Base-by-base conservation (phyloP, 441 rosid species). In the Lepidium campestre region DNA sequence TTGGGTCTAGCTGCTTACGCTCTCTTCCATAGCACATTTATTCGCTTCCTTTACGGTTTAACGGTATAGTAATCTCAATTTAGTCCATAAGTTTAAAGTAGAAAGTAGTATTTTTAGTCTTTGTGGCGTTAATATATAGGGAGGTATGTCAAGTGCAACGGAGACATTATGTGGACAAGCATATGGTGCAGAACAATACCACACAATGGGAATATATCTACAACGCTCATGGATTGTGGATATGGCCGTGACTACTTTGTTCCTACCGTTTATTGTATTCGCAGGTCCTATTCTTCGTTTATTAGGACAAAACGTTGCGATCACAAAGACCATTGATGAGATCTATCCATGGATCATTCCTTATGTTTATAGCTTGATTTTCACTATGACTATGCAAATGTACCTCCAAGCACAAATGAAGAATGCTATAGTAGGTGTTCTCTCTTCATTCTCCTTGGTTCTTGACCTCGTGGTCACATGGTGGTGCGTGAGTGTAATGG, bases 141-240 rank as follows among this genome's bases (percentile, higher is more conserved):
- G 70, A 0, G 97, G 97, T 13, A 90, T 90, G 97, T 83, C 94
- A 39, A 91, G 96, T 53, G 98, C 96, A 2, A 87, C 92, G 0
- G 94, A 91, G 54, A 91, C 97, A 1, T 50, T 91, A n/a, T 89
- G 97, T 3, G 96, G 98, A 8, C 98, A 91, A 85, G 89, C 96
- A 20, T 91, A 65, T 18, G 98, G 98, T 27, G 96, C 98, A 4
- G 59, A 65, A 32, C 94, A 89, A 22, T 77, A 84, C 58, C 87
- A 84, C 15, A 87, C 83, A 82, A n/a, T 91, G 78, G 96, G 97
- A 1, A 81, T 89, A 45, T 91, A 89, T 78, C 64, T 89, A 34
- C 97, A 91, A 68, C 69, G 96, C 66, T 91, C 97, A 1, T 85
- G 91, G 94, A 75, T 91, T 3, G 79, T 86, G 3, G 78, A 77